Evolutionary conservation across 768 basidiomycete species (phyloP), one percentile per base, ranked within the genome.

Genomic region (Pilatotrama ljubarskyi): DNA sequence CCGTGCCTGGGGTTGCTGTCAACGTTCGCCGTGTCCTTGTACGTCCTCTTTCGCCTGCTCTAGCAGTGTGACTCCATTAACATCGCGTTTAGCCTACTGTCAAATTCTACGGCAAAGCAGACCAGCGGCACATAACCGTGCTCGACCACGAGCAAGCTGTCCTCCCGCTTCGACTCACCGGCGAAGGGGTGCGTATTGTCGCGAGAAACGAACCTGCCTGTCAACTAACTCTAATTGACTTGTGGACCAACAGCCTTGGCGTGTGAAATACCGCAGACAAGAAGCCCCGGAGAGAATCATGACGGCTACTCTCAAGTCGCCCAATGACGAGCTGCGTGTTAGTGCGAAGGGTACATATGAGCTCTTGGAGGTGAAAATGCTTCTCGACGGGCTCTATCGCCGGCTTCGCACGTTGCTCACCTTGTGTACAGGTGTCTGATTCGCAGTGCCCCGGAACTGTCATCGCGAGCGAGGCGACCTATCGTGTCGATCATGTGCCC

Each of bases 91-190:
- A 95, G 90, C 93, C 96, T 9, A 94, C 92, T 0, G 94, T 80
- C 20, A 86, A 86, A 72, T 96, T 97, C 73, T 94, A 94, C 68
- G 86, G 88, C 35, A 82, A 81, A 64, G 77, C 78, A 11, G 77
- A 78, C 51, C 79, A 81, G 60, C 83, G 84, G 7, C 78, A 77
- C 43, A 74, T 87, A 8, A 83, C 84, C 5, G 82, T 95, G 15
- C 78, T 93, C 7, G 90, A 95, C 67, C 84, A 87, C 42, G 88
- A 93, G 59, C 74, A 76, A 38, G 87, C 87, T 0, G 80, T 77
- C 36, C 78, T 98, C 11, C 94, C 94, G 38, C 74, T 98, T 41
- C 83, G 95, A 25, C 75, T 99, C 51, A 95, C 94, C 18, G 97
- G 97, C 5, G 91, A 95, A 71, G 89, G 87, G 48, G 95, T 96